Evolutionary conservation across 805 yeast species (phyloP), one percentile per base, ranked within the genome.

Genomic region (Saccharomyces eubayanus): DNA sequence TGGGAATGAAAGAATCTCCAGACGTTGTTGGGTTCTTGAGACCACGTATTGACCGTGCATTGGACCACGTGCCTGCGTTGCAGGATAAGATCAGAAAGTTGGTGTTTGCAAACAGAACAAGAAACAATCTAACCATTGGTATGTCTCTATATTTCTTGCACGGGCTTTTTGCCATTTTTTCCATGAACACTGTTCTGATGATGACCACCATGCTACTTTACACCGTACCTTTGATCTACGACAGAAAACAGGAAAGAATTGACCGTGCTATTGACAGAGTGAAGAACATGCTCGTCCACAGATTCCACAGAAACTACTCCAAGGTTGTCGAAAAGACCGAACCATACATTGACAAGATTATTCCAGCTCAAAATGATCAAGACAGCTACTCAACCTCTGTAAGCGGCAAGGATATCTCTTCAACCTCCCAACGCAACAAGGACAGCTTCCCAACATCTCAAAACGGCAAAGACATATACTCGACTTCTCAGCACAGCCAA

Each of bases 171-270:
- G 81, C 86, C 31, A 74, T 83, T 78, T 73, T 88, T 66, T 79
- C 91, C 31, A 68, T 89, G 55, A 84, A 83, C 78, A 74, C 84
- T 28, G 70, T 88, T 60, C 62, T 81, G 31, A 74, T 83, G 58
- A 66, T 79, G 52, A 67, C 81, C 41, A 80, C 84, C 47, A 68
- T 85, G 48, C 64, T 75, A 28, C 77, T 85, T 12, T 90, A 89
- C 76, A 70, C 92, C 45, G 74, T 78, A 40, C 96, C 96, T 52
- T 80, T 77, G 28, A 63, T 84, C 57, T 89, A 89, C 76, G 72
- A 79, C 62, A 76, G 76, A 61, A 81, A 85, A 80, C 82, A 87
- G 77, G 76, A 77, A 65, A 83, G 85, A 74, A 84, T 89, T 64
- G 87, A 84, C 70, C 81, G 79, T 50, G 78, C 81, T 48, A 77